Base-by-base conservation (phyloP, 768 basidiomycete genomes). In the Hypholoma sublateritium region DNA sequence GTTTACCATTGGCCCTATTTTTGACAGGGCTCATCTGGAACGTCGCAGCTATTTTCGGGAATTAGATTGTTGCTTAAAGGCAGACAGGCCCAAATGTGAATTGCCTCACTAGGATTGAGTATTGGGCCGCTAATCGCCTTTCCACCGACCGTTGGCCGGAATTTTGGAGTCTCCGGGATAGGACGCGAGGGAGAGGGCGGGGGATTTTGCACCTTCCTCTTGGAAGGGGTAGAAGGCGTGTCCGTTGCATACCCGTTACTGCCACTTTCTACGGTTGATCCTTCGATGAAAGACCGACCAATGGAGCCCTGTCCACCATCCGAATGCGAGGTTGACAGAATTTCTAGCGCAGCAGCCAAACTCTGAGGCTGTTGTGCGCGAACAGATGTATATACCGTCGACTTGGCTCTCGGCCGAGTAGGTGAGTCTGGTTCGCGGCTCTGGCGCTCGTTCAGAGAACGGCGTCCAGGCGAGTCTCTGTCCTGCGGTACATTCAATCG, bases 1-100 rank as follows among this genome's bases (percentile, higher is more conserved):
- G 89, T 61, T 80, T 78, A 19, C 83, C 83, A 6, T 75, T 73
- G 6, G 77, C 76, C 43, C 86, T 78, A 64, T 85, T 81, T 73
- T 87, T 87, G 21, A 91, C 81, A 35, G 91, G 91, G 61, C 84
- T 89, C 82, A 93, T 83, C 55, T 86, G 79, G 64, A 83, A 65
- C 1, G 87, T 88, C 14, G 88, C 88, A 67, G 84, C 91, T 84
- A 53, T 37, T 17, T n/a, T 24, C 24, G 16, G 24, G 7, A 28
- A n/a, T 47, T 14, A 47, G 46, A 47, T 7, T 28, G 4, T 24
- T 41, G 14, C 13, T 16, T 32, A 28, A 53, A 4, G 28, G 28
- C 8, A 25, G 25, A 41, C 24, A 35, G 43, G 16, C 34, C 34
- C 12, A 37, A 35, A 21, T 46, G 6, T 25, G 42, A 52, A 13